A percentile compares a stretch with the other conserved stretches of the same genome.
Conservation (phyloP, 106 monocot species). For the Gastrodia elata region DNA sequence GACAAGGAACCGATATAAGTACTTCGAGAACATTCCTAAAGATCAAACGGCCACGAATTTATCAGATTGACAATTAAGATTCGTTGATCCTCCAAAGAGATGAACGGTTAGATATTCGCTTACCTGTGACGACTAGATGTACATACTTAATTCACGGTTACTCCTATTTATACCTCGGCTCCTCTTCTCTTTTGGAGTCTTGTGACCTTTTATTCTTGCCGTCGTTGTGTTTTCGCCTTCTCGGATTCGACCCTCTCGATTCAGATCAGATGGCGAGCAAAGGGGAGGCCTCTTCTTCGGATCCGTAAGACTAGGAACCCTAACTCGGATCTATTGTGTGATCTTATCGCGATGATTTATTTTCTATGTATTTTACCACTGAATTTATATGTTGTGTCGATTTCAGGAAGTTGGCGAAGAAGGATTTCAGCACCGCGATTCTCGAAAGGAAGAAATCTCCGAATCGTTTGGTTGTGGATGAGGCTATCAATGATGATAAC, state of each 20-base stretch:
- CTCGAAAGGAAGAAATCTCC: conserved; percentile 84
- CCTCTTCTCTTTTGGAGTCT: not conserved
- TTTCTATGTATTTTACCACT: not conserved
- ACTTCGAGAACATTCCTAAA: conserved; percentile 1
- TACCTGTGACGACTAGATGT: not conserved
- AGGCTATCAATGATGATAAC: conserved; percentile 82
- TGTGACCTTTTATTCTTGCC: not conserved
- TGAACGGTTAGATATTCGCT: not conserved
- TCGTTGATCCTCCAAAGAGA: not conserved
- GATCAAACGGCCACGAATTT: not conserved
- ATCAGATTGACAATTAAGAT: not conserved
- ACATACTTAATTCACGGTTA: not conserved
- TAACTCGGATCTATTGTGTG: not conserved
- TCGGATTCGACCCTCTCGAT: not conserved
- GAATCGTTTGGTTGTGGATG: conserved; percentile 72
- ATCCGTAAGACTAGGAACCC: conserved; percentile 50
- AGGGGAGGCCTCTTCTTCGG: conserved; percentile 42
- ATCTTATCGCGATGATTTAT: not conserved
- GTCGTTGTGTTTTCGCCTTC: not conserved
- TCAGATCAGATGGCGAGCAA: conserved; percentile 29
- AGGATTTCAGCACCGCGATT: conserved; percentile 79
- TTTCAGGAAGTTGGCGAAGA: conserved; percentile 30
- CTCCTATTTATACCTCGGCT: not conserved
- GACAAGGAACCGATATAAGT: not conserved
- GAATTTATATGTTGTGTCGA: not conserved